Percentiles rank a stretch among this genome's conserved stretches.
These are phyloP conservation scores for Citrullus colocynthis DNA, from an alignment of 306 rosid species.

Conservation along the genomic window DNA sequence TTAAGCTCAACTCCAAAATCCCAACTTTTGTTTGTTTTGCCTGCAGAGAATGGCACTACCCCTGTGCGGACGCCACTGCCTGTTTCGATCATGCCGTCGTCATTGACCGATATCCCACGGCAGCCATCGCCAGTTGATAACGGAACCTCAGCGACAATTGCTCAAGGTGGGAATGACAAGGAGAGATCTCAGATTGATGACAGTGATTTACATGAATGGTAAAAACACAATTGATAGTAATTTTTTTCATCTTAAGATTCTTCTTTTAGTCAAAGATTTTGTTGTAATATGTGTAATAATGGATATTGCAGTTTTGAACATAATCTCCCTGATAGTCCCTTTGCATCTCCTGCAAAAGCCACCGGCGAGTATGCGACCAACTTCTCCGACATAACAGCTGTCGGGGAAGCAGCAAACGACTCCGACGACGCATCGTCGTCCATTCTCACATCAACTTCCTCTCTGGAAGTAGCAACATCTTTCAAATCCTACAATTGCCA, in stretches of 20 bases:
- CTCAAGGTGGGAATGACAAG: slow-evolving; percentile 31
- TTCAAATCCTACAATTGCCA: slow-evolving; percentile 84
- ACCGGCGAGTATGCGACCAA: slow-evolving; percentile 31
- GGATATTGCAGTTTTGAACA: slow-evolving; percentile 70
- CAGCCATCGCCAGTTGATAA: slow-evolving; percentile 5
- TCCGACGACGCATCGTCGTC: slow-evolving; percentile 26
- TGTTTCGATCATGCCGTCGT: not conserved
- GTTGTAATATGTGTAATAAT: not conserved
- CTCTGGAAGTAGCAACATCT: slow-evolving; percentile 67
- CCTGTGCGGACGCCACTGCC: not conserved
- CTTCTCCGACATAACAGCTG: slow-evolving; percentile 14
- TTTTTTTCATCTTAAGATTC: not conserved
- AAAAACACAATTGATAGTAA: not conserved
- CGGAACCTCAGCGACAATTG: slow-evolving; percentile 15
- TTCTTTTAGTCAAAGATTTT: too few relatives aligned
- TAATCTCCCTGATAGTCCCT: slow-evolving; percentile 93
- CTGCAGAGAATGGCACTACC: slow-evolving; percentile 35
- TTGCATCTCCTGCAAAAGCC: slow-evolving; percentile 88
- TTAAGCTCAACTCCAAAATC: not conserved
- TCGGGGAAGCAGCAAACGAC: slow-evolving; percentile 27
- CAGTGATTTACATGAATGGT: slow-evolving; percentile 62
- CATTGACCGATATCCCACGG: slow-evolving; percentile 23
- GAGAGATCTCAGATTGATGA: slow-evolving; percentile 38
- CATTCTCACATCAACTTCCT: slow-evolving; percentile 31
- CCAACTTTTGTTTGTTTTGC: not conserved